Evolutionary conservation across 2,329 filamentous ascomycete genomes (phyloP).

Genomic region (Aureobasidium leucospermi): DNA sequence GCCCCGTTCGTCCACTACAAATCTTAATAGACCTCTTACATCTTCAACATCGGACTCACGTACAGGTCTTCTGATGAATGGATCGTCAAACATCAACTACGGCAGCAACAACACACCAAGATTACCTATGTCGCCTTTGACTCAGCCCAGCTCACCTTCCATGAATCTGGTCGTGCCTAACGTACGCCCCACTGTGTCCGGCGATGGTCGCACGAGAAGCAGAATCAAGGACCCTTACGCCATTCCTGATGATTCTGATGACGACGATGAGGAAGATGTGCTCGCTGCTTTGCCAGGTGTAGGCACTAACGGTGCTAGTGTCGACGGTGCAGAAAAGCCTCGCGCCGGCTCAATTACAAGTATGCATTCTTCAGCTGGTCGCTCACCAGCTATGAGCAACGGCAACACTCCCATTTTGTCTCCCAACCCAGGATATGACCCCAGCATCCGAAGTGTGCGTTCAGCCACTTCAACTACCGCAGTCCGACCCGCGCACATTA

Average conservation of each 20-base stretch:
- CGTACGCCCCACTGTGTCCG: background rate
- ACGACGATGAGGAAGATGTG: constrained; percentile 34
- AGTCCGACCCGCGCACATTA: constrained; percentile 11
- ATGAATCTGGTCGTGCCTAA: background rate
- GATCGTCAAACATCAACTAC: background rate
- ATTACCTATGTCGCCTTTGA: background rate
- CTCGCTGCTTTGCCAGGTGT: constrained; percentile 33
- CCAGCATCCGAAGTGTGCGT: constrained; percentile 8
- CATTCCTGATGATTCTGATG: constrained; percentile 59
- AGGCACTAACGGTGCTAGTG: constrained; percentile 23
- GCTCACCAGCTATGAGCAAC: background rate
- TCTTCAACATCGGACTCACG: constrained; percentile 55
- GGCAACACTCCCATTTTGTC: background rate
- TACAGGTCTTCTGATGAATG: constrained; percentile 53
- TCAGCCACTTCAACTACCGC: constrained; percentile 22
- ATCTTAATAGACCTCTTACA: constrained; percentile 1
- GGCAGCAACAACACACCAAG: background rate
- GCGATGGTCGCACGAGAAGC: constrained; percentile 61
- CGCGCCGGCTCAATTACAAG: background rate
- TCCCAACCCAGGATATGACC: constrained; percentile 12
- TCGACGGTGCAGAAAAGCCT: background rate
- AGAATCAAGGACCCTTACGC: constrained; percentile 85
- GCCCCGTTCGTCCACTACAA: background rate
- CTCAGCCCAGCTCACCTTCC: background rate
- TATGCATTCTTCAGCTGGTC: constrained; percentile 4